phyloP scores from a whole-genome alignment of 805 yeast species.

The Myxozyma kluyveri region DNA sequence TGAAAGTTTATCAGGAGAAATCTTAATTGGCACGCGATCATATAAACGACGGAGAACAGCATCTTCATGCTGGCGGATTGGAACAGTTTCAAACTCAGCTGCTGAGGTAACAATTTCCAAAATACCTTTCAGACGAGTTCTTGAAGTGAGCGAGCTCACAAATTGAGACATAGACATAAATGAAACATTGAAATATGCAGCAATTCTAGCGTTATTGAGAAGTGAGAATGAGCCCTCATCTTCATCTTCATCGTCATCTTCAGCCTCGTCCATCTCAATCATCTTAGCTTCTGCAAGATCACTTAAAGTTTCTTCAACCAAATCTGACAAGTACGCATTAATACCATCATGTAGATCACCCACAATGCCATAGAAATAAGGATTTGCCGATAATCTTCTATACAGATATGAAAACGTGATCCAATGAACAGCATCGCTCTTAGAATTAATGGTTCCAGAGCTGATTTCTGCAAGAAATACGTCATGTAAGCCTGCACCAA shows the following conservation, averaged over 20 bases:
- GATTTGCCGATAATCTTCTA: conserved; percentile 74
- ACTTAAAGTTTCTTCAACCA: conserved; percentile 66
- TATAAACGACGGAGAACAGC: conserved; percentile 50
- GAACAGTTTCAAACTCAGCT: conserved; percentile 64
- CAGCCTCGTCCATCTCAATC: conserved; percentile 54
- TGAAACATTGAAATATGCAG: conserved; percentile 67
- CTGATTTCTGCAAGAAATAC: conserved; percentile 71
- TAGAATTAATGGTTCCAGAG: conserved; percentile 55
- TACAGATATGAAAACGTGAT: conserved; percentile 79
- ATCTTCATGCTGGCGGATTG: conserved; percentile 63
- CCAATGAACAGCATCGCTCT: conserved; percentile 91
- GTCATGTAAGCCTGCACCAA: conserved; percentile 61
- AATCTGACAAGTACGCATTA: conserved; percentile 78
- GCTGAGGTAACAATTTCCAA: conserved; percentile 66
- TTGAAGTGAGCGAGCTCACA: conserved; percentile 48
- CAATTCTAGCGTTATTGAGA: conserved; percentile 67
- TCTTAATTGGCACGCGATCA: conserved; percentile 61
- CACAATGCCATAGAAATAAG: conserved; percentile 80
- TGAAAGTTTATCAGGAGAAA: conserved; percentile 37
- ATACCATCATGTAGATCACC: conserved; percentile 64
- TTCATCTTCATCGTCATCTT: too few species aligned
- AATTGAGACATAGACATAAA: conserved; percentile 66
- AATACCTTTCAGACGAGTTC: conserved; percentile 58
- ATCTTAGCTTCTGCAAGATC: conserved; percentile 62
- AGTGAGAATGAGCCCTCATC: conserved; percentile 50